Conservation (phyloP, 345 rosid genomes). For the Aethionema arabicum region DNA sequence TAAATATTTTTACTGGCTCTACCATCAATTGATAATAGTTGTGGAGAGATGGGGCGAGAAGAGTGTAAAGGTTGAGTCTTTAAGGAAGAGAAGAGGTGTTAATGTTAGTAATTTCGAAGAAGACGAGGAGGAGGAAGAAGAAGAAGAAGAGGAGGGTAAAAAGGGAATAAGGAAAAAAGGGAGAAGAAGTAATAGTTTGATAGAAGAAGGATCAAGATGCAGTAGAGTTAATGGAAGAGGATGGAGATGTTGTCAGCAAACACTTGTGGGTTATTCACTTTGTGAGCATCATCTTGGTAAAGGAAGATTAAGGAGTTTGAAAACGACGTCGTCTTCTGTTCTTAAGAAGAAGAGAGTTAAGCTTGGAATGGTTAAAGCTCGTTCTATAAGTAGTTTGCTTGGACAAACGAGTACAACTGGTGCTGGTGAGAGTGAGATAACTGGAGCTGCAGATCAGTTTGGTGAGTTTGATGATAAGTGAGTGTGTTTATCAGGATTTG, state of each 20-base stretch:
- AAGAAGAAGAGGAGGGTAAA: constrained; percentile 28
- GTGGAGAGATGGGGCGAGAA: too few species aligned
- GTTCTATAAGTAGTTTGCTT: constrained; percentile 88
- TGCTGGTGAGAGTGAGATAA: constrained; percentile 30
- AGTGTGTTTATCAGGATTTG: constrained; percentile 19
- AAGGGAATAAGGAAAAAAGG: constrained; percentile 46
- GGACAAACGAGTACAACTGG: constrained; percentile 44
- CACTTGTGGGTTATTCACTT: constrained; percentile 87
- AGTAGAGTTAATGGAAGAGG: constrained; percentile 97
- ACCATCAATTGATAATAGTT: constrained; percentile 34
- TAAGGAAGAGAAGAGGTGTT: constrained; percentile 64
- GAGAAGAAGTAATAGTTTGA: constrained; percentile 49
- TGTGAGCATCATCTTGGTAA: constrained; percentile 98
- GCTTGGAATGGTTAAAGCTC: constrained; percentile 91
- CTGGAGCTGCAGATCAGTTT: constrained; percentile 36
- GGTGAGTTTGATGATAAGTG: constrained; percentile 26
- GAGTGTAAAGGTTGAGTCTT: constrained; percentile 47
- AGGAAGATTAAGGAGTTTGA: constrained; percentile 83
- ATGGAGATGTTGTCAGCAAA: constrained; percentile 94
- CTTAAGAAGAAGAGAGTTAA: constrained; percentile 60
- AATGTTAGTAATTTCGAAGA: constrained; percentile 46
- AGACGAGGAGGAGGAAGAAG: constrained; percentile 28
- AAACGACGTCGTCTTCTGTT: constrained; percentile 17
- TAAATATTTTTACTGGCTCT: too few species aligned
- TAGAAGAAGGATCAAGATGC: constrained; percentile 87